Conservation (phyloP, 805 yeast species). For the Lipomyces orientalis region DNA sequence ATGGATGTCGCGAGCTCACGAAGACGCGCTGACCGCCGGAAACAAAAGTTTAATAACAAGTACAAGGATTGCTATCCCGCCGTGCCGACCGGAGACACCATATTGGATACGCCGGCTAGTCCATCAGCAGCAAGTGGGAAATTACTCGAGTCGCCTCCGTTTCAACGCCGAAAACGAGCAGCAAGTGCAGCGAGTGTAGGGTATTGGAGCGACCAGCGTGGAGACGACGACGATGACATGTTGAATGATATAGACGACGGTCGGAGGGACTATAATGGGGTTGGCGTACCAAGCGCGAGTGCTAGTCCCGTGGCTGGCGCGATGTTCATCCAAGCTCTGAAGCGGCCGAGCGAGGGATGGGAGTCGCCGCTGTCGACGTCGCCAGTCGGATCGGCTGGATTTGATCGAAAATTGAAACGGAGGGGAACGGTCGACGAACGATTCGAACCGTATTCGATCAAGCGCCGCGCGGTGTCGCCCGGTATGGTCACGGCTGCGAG, state of each 20-base stretch:
- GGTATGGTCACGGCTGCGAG: conserved; percentile 12
- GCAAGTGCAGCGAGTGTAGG: conserved; percentile 1
- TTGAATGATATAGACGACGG: neutral
- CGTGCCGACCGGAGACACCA: neutral
- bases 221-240: conserved; percentile 19
- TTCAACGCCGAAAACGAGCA: neutral
- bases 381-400: conserved; percentile 11
- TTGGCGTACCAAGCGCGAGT: conserved; percentile 1
- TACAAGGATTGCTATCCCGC: neutral
- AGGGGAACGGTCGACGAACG: conserved; percentile 26
- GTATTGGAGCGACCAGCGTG: conserved; percentile 6
- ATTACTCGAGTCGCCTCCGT: conserved; percentile 18
- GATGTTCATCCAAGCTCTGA: conserved; percentile 9
- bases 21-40: neutral
- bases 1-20: neutral
- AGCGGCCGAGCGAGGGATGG: conserved; percentile 21
- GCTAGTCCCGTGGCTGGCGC: conserved; percentile 10
- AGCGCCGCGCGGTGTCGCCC: conserved; percentile 37
- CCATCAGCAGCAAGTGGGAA: neutral
- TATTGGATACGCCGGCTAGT: neutral
- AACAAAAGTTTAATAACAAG: neutral
- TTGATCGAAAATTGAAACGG: conserved; percentile 26
- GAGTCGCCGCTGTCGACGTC: conserved; percentile 20
- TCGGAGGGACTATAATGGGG: conserved; percentile 8
- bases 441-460: conserved; percentile 29